Evolutionary conservation across 257 asterid species (phyloP), one percentile per base, ranked within the genome.

Genomic region (Solanum virginianum): DNA sequence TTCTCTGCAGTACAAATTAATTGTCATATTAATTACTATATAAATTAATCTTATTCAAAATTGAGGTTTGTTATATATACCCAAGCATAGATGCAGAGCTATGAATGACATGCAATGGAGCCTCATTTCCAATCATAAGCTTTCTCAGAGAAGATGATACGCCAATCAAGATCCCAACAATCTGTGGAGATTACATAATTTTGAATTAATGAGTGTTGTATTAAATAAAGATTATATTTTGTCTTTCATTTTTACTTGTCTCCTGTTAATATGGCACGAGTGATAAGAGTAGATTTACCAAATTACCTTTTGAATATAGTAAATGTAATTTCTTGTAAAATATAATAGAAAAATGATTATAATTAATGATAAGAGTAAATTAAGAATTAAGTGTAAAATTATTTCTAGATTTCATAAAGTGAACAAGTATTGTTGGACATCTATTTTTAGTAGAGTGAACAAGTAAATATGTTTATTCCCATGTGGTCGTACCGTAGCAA

Each of bases 81-180:
- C 87, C 87, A 29, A 85, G 26, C 80, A 85, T 18, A 63, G 69
- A 54, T 18, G 81, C 81, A 63, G 87, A 85, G 69, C 87, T 85
- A 65, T 85, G 71, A 26, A 85, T 85, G 10, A 71, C 81, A 62
- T 66, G 81, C 82, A 85, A 77, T 24, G 87, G 87, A 65, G 87
- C 84, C 24, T 80, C 75, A 60, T 85, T 62, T 5, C 79, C 84
- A 41, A 85, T 80, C 80, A 85, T 15, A 45, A 80, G 47, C 43
- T 80, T 85, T 80, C 81, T 83, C n/a, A 80, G 11, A 12, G 54
- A 59, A 6, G 87, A 80, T 16, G 82, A 54, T 85, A 80, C 87
- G 22, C 80, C 84, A 36, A 85, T 85, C 11, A 77, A 39, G 26
- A 85, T 75, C 22, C 87, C 87, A 45, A 77, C 84, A 3, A 85